These are phyloP conservation scores for Dicorynia guianensis DNA, from an alignment of 306 rosid genomes.

Conservation along the genomic window DNA sequence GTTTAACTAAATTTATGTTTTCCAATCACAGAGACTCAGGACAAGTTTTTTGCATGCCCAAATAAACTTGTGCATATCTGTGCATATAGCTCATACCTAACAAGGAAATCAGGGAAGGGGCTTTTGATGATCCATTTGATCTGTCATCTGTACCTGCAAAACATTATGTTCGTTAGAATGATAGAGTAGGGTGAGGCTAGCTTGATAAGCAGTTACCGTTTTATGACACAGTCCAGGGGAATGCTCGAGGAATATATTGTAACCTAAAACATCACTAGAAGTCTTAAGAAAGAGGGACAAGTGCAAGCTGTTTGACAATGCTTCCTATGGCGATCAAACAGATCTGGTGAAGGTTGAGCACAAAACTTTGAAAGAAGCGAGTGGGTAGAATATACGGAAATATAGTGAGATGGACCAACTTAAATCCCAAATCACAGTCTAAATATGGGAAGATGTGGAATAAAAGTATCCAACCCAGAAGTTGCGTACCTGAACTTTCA, in stretches of 20 bases:
- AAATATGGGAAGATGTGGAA: not conserved
- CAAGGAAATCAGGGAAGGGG: slow-evolving; percentile 87
- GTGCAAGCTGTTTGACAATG: not conserved
- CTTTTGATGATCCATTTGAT: slow-evolving; percentile 61
- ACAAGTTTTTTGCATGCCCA: slow-evolving; percentile 11
- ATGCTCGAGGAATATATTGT: not conserved
- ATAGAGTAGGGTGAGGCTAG: not conserved
- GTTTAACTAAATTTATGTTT: not conserved
- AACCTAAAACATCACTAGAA: not conserved
- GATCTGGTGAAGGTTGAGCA: not conserved
- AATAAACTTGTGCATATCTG: slow-evolving; percentile 3
- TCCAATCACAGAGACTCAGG: slow-evolving; percentile 5
- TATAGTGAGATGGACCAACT: not conserved
- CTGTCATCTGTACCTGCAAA: slow-evolving; percentile 70
- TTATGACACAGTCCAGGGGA: not conserved
- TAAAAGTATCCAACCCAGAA: slow-evolving; percentile 28
- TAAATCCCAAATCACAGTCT: slow-evolving; percentile 11
- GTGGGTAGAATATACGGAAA: not conserved
- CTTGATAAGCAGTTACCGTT: not conserved
- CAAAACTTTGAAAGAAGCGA: slow-evolving; percentile 2
- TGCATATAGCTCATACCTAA: slow-evolving; percentile 67
- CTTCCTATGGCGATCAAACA: not conserved
- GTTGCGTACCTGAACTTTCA: slow-evolving; percentile 76
- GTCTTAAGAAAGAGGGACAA: not conserved
- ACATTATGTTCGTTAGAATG: slow-evolving; percentile 21